These are phyloP conservation scores for Physaria fendleri DNA, from an alignment of 345 rosid species.

Conservation along the genomic window DNA sequence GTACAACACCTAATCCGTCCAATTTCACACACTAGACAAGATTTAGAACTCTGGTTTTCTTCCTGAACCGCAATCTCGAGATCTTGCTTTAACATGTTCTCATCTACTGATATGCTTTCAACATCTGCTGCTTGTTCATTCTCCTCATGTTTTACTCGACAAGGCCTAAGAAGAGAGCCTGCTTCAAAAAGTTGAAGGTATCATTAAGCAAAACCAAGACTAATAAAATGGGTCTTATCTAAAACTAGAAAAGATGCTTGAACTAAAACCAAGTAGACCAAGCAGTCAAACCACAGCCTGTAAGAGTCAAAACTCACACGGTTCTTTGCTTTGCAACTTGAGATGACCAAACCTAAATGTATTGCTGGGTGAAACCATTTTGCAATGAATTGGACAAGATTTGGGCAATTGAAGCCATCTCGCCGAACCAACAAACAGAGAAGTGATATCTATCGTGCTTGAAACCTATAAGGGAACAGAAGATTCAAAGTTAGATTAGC, in stretches of 20 bases:
- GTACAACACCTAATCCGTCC: background rate
- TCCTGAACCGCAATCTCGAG: constrained; percentile 62
- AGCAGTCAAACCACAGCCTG: constrained; percentile 1
- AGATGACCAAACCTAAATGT: constrained; percentile 15
- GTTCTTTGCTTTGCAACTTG: constrained; percentile 31
- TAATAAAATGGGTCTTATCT: background rate
- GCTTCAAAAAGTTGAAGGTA: constrained; percentile 27
- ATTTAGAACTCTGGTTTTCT: constrained; percentile 37
- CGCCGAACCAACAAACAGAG: constrained; percentile 25
- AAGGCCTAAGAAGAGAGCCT: constrained; percentile 30
- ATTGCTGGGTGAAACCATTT: constrained; percentile 16
- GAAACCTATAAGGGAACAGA: constrained; percentile 20
- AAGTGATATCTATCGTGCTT: constrained; percentile 22
- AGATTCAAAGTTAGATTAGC: background rate
- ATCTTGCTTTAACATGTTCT: constrained; percentile 53
- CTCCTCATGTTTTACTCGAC: constrained; percentile 51
- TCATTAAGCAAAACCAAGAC: constrained; percentile 13
- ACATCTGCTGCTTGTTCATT: constrained; percentile 40
- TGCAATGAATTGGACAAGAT: constrained; percentile 22
- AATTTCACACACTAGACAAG: background rate
- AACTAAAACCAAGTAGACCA: background rate
- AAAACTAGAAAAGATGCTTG: background rate
- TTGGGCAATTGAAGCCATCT: constrained; percentile 24
- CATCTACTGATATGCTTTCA: constrained; percentile 49
- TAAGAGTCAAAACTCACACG: constrained; percentile 32